phyloP scores from a whole-genome alignment of 164 flowering plant genomes.

The Cinnamomum chago region DNA sequence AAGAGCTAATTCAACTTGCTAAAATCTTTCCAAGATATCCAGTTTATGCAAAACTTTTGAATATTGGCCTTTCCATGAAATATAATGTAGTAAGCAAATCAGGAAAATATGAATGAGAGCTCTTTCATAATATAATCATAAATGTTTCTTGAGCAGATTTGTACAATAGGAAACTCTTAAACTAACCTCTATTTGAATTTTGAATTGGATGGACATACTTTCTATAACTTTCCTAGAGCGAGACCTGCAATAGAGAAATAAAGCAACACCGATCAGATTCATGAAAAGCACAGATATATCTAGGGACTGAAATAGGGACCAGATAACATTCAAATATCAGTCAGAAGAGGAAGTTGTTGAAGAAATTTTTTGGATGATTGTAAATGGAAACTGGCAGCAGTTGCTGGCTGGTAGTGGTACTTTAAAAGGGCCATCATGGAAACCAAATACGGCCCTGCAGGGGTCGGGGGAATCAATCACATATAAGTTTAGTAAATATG shows the following conservation, averaged over 20 bases:
- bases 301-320: too few relatives aligned
- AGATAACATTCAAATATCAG: too few relatives aligned
- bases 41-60: not conserved
- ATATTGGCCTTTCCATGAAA: not conserved
- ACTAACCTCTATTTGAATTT: constrained; percentile 63
- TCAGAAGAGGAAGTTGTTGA: too few relatives aligned
- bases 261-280: not conserved
- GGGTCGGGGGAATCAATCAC: too few relatives aligned
- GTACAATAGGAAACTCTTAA: not conserved
- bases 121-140: not conserved
- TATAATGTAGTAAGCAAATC: not conserved
- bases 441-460: too few relatives aligned
- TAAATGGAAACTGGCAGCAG: too few relatives aligned
- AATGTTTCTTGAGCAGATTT: not conserved
- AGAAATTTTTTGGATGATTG: too few relatives aligned
- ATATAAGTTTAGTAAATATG: too few relatives aligned
- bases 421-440: too few relatives aligned
- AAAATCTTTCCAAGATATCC: not conserved
- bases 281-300: too few relatives aligned
- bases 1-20: not conserved
- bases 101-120: not conserved
- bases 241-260: constrained; percentile 41
- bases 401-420: too few relatives aligned
- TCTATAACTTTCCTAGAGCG: constrained; percentile 56
- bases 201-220: constrained; percentile 50